Percentiles rank a stretch among this genome's conserved stretches.
Evolutionary conservation across 768 basidiomycete species (phyloP).

Genomic region (Leccinum longicurvipes): DNA sequence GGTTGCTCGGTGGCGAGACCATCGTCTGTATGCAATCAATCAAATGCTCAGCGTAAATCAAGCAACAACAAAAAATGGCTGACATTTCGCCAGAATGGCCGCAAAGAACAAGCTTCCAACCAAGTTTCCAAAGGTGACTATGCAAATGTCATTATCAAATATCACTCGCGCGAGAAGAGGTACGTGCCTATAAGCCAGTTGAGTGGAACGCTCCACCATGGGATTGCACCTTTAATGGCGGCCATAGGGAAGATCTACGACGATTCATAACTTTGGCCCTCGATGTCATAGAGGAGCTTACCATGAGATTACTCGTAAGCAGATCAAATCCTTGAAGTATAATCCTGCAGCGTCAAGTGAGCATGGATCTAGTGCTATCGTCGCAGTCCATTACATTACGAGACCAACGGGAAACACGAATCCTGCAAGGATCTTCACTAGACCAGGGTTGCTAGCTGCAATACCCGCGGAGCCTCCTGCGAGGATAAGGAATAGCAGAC

Average conservation of each 20-base stretch:
- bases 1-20: constrained; percentile 59
- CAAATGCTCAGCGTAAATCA: background rate
- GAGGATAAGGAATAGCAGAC: constrained; percentile 57
- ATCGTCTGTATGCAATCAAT: constrained; percentile 39
- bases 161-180: background rate
- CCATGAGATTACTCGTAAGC: constrained; percentile 77
- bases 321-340: constrained; percentile 68
- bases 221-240: constrained; percentile 53
- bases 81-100: constrained; percentile 63
- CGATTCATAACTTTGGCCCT: background rate
- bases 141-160: background rate
- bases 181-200: constrained; percentile 66
- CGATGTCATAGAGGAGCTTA: constrained; percentile 20
- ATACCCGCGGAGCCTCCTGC: constrained; percentile 56
- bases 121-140: constrained; percentile 69
- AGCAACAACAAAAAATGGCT: no score
- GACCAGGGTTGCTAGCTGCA: constrained; percentile 54
- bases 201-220: constrained; percentile 65
- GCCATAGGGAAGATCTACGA: constrained; percentile 71
- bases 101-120: constrained; percentile 69
- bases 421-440: constrained; percentile 63
- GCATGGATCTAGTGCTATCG: background rate
- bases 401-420: constrained; percentile 76
- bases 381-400: constrained; percentile 52
- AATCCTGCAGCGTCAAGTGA: constrained; percentile 46